Conservation (phyloP, 805 yeast species). For the Candida odintsovae region DNA sequence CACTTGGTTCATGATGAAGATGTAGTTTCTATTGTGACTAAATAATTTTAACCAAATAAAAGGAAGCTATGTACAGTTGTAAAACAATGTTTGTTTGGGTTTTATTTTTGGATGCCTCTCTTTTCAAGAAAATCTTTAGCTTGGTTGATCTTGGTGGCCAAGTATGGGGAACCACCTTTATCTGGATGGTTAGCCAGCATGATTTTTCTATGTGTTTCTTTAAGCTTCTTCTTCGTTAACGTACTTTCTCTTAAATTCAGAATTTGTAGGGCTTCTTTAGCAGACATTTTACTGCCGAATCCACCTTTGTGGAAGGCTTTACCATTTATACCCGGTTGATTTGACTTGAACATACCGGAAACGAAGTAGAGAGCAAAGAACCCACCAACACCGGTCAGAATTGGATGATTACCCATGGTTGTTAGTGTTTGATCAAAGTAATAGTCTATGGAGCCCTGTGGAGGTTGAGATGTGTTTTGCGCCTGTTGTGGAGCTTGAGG, state of each 20-base stretch:
- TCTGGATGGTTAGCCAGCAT: constrained; percentile 93
- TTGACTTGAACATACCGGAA: constrained; percentile 60
- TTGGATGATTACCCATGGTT: constrained; percentile 72
- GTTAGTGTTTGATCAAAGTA: constrained; percentile 57
- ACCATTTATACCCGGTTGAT: constrained; percentile 29
- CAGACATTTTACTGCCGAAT: constrained; percentile 85
- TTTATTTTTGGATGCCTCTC: constrained; percentile 27
- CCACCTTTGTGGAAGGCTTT: constrained; percentile 76
- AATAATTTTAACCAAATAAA: constrained; percentile 32
- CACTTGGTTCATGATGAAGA: constrained; percentile 90
- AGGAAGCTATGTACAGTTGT: not conserved
- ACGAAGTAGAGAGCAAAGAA: constrained; percentile 56
- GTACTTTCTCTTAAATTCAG: constrained; percentile 68
- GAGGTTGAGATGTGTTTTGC: constrained; percentile 18
- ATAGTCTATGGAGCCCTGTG: constrained; percentile 39
- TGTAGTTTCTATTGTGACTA: constrained; percentile 86
- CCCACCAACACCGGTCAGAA: constrained; percentile 63
- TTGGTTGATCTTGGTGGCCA: constrained; percentile 90
- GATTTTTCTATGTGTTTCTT: constrained; percentile 75
- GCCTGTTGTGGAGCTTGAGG: constrained; percentile 17
- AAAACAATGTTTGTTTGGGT: not conserved
- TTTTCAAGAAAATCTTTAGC: constrained; percentile 78
- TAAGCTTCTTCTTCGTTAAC: constrained; percentile 56
- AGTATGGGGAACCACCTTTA: constrained; percentile 84
- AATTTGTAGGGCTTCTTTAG: constrained; percentile 83